phyloP scores from a whole-genome alignment of 2,329 filamentous ascomycete genomes.

The Neonectria hederae region DNA sequence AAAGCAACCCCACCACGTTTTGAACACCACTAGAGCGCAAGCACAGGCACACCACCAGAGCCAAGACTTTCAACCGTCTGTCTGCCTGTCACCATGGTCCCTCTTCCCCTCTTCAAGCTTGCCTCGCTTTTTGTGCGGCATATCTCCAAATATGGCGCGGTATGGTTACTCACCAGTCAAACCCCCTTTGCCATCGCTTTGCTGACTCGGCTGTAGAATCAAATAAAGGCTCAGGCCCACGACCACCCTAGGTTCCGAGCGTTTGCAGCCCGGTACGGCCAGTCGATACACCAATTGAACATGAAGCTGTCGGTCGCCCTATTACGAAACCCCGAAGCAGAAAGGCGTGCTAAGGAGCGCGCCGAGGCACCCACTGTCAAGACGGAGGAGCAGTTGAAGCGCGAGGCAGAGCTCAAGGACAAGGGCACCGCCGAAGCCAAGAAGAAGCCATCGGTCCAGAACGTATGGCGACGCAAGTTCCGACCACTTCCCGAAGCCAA shows the following conservation, averaged over 20 bases:
- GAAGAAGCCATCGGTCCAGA: slow-evolving; percentile 52
- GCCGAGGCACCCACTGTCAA: slow-evolving; percentile 72
- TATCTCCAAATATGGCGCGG: slow-evolving; percentile 74
- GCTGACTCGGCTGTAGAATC: slow-evolving; percentile 59
- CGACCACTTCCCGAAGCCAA: slow-evolving; percentile 70
- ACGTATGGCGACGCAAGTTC: slow-evolving; percentile 71
- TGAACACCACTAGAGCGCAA: slow-evolving; percentile 19
- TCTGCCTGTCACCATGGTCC: slow-evolving; percentile 61
- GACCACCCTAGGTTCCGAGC: slow-evolving; percentile 69
- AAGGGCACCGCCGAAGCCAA: slow-evolving; percentile 46
- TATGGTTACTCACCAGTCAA: slow-evolving; percentile 51
- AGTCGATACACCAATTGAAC: slow-evolving; percentile 72
- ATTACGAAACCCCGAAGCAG: slow-evolving; percentile 65
- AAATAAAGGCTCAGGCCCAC: slow-evolving; percentile 72
- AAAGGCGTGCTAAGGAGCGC: slow-evolving; percentile 67
- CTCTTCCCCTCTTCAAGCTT: slow-evolving; percentile 74
- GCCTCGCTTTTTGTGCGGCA: slow-evolving; percentile 71
- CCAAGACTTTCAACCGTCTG: slow-evolving; percentile 30
- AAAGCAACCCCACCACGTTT: slow-evolving; percentile 29
- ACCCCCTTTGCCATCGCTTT: not conserved
- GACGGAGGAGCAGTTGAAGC: slow-evolving; percentile 68
- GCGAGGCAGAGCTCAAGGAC: slow-evolving; percentile 60
- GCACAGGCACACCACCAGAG: slow-evolving; percentile 24
- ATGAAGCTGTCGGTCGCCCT: slow-evolving; percentile 71
- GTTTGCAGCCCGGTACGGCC: slow-evolving; percentile 70